Evolutionary conservation across 371 early-diverging fungal genomes (phyloP), one percentile per base, ranked within the genome.

Genomic region (Apophysomyces elegans): DNA sequence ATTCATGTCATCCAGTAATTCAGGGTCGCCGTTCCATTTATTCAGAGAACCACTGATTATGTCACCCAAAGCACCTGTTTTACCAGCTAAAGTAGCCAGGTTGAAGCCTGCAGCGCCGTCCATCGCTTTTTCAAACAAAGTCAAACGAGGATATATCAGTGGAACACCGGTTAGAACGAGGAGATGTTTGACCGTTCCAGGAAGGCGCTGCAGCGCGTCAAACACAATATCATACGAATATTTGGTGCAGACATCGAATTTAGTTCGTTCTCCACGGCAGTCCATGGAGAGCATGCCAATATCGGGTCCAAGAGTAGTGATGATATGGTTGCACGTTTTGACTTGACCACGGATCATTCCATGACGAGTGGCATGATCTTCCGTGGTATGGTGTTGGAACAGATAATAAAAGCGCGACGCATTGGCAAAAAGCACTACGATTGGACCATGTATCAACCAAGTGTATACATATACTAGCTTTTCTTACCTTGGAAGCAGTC

Each of bases 371-470:
- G 88, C 90, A 54, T 84, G 65, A 16, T 78, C 71, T 44, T 78
- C 71, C 3, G 88, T 92, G 5, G 91, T 91, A 74, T 95, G 96
- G 0, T 91, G 91, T 73, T 96, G 96, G 83, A 91, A 96, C 45
- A 92, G 73, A 41, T 91, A 85, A 77, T 90, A 95, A 80, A 91
- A 93, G n/a, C 90, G 87, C 56, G 84, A 81, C 7, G 94, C 95
- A 47, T 75, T 72, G 45, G 69, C 72, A 65, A 80, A 80, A 1
- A 80, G 56, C 7, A 68, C 73, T 70, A 58, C 4, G 11, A 57
- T 36, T 18, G 18, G 12, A 32, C 3, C 5, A 18, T 11, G 12
- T 35, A 58, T 58, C 14, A 58, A 37, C 3, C 37, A 35, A n/a
- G 7, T 36, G 21, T 1, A 57, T 26, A 35, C 7, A 32, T 18